A percentile compares a stretch with the other conserved stretches of the same genome.
phyloP scores from a whole-genome alignment of 768 basidiomycete genomes.

The Trametopsis cervina region DNA sequence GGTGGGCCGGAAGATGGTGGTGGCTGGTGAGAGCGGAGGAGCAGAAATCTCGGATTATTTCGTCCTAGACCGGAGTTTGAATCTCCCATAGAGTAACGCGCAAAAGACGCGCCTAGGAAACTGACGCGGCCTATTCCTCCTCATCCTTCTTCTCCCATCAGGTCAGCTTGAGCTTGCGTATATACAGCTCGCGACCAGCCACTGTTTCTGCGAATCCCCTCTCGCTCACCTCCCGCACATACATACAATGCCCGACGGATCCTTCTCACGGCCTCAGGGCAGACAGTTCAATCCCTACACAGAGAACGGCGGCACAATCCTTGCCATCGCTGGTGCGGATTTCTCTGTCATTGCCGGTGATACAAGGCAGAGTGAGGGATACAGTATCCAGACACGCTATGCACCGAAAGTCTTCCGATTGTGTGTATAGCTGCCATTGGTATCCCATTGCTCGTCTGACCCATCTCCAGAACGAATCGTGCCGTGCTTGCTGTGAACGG shows the following conservation, averaged over 20 bases:
- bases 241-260: slow-evolving; percentile 23
- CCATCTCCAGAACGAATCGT: slow-evolving; percentile 67
- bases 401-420: slow-evolving; percentile 92
- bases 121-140: slow-evolving; percentile 24
- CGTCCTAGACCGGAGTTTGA: slow-evolving; percentile 19
- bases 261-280: slow-evolving; percentile 35
- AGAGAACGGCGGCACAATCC: slow-evolving; percentile 93
- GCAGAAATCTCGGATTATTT: slow-evolving; percentile 22
- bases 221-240: slow-evolving; percentile 5
- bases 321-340: slow-evolving; percentile 90
- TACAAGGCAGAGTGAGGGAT: slow-evolving; percentile 96
- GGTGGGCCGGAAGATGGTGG: not conserved
- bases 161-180: slow-evolving; percentile 11
- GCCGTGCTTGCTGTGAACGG: slow-evolving; percentile 94
- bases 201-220: slow-evolving; percentile 2
- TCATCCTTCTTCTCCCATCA: no score
- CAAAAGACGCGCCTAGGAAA: slow-evolving; percentile 15
- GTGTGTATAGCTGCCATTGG: slow-evolving; percentile 48
- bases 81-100: slow-evolving; percentile 16
- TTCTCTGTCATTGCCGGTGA: slow-evolving; percentile 96
- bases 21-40: not conserved
- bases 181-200: slow-evolving; percentile 14
- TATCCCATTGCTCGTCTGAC: not conserved
- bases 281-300: slow-evolving; percentile 83
- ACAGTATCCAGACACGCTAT: slow-evolving; percentile 95